Percentiles rank a stretch among this genome's conserved stretches.
Conservation (phyloP, 805 yeast species). For the Scheffersomyces ergatensis region DNA sequence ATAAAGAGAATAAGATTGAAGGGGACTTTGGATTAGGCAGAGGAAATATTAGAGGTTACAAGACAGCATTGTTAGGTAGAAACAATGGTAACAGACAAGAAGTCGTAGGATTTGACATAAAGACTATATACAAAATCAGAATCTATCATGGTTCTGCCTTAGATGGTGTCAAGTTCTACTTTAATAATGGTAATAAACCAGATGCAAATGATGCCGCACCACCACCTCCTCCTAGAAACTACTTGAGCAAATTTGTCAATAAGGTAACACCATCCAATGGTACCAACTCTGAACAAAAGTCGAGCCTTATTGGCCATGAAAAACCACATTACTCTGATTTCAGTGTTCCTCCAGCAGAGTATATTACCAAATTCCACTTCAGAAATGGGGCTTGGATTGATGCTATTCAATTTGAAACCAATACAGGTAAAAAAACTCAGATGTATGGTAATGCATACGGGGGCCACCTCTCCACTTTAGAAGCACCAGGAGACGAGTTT, state of each 20-base stretch:
- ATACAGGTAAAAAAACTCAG: slow-evolving; percentile 49
- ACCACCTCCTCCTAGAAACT: slow-evolving; percentile 51
- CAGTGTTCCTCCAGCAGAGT: slow-evolving; percentile 55
- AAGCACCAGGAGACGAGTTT: slow-evolving; percentile 59
- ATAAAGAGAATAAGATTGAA: slow-evolving; percentile 11
- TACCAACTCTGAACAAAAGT: slow-evolving; percentile 3
- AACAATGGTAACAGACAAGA: slow-evolving; percentile 17
- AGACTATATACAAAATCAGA: slow-evolving; percentile 49
- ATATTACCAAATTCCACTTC: slow-evolving; percentile 55
- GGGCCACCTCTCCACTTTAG: slow-evolving; percentile 49
- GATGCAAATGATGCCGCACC: slow-evolving; percentile 8
- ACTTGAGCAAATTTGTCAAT: slow-evolving; percentile 24
- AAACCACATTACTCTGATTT: slow-evolving; percentile 56
- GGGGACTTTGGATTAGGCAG: slow-evolving; percentile 43
- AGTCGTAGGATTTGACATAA: slow-evolving; percentile 33
- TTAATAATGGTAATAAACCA: not conserved
- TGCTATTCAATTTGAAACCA: slow-evolving; percentile 72
- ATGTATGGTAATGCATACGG: slow-evolving; percentile 72
- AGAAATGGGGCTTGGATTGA: slow-evolving; percentile 90
- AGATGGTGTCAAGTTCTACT: slow-evolving; percentile 71
- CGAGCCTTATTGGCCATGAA: slow-evolving; percentile 48
- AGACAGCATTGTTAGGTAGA: slow-evolving; percentile 33
- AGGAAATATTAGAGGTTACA: slow-evolving; percentile 38
- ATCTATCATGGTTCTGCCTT: slow-evolving; percentile 74
- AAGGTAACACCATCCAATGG: slow-evolving; percentile 2